These are phyloP conservation scores for Coemansia sp. DNA, from an alignment of 192 early-diverging fungal genomes.

Conservation along the genomic window DNA sequence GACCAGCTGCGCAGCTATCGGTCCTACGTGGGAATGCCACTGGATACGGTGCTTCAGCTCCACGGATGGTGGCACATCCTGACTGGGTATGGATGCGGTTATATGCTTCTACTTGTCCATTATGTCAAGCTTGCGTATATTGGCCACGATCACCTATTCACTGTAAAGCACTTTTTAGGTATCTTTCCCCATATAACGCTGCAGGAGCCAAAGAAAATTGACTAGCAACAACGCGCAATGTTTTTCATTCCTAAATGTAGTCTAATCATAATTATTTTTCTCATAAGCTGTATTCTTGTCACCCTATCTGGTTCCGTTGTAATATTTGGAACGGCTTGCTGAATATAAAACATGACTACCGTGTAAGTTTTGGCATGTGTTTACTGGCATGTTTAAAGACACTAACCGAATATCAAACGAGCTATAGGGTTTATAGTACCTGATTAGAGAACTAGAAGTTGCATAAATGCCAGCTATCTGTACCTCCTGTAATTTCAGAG, in stretches of 20 bases:
- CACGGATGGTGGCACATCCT: constrained; percentile 69
- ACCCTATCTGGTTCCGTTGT: too few relatives aligned
- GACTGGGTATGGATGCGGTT: constrained; percentile 55
- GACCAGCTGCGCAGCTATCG: constrained; percentile 54
- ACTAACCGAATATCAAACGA: too few relatives aligned
- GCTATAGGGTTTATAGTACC: too few relatives aligned
- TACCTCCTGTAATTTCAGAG: too few relatives aligned
- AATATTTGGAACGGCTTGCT: too few relatives aligned
- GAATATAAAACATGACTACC: too few relatives aligned
- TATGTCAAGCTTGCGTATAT: constrained; percentile 39
- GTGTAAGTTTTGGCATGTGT: too few relatives aligned
- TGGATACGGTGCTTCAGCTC: constrained; percentile 59
- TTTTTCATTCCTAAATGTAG: neutral
- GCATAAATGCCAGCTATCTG: too few relatives aligned
- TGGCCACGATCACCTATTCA: constrained; percentile 40
- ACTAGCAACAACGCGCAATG: constrained; percentile 12
- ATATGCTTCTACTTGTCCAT: constrained; percentile 51
- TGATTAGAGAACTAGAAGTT: too few relatives aligned
- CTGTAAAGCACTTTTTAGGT: constrained; percentile 24
- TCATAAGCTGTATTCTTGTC: too few relatives aligned
- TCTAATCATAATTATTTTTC: too few relatives aligned
- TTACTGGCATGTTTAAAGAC: too few relatives aligned
- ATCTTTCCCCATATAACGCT: constrained; percentile 34
- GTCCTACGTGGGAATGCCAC: constrained; percentile 44
- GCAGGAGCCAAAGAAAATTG: constrained; percentile 32